These are phyloP conservation scores for Phyllosticta paracitricarpa DNA, from an alignment of 2,329 filamentous ascomycete genomes.

Conservation along the genomic window DNA sequence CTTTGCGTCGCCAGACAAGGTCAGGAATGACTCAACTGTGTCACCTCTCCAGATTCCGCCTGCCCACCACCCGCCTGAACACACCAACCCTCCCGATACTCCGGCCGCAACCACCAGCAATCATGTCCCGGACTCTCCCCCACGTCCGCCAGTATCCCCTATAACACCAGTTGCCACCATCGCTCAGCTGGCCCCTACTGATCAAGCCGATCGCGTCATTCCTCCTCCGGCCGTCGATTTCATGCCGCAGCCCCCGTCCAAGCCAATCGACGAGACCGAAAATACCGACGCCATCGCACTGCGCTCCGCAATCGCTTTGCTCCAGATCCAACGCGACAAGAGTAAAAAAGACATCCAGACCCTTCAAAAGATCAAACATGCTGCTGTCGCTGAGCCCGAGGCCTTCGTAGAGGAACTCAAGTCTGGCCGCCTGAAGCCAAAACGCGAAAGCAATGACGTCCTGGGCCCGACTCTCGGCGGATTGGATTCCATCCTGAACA, in stretches of 20 bases:
- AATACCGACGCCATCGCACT: constrained; percentile 86
- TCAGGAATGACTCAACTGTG: constrained; percentile 11
- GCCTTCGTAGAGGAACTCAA: constrained; percentile 61
- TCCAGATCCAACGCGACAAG: constrained; percentile 76
- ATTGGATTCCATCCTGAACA: constrained; percentile 19
- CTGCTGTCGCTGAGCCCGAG: constrained; percentile 60
- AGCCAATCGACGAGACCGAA: constrained; percentile 38
- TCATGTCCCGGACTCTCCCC: constrained; percentile 8
- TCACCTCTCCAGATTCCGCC: constrained; percentile 8
- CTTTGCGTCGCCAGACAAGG: constrained; percentile 16
- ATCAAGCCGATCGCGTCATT: constrained; percentile 15
- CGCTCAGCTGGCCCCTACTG: constrained; percentile 25
- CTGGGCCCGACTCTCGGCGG: constrained; percentile 29
- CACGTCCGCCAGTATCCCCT: constrained; percentile 27
- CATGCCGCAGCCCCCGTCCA: constrained; percentile 32
- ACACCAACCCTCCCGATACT: constrained; percentile 1
- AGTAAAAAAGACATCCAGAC: constrained; percentile 64
- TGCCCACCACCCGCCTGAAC: neutral
- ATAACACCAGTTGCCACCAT: constrained; percentile 28
- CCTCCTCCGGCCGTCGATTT: constrained; percentile 21
- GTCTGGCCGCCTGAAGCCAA: constrained; percentile 41
- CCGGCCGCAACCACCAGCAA: constrained; percentile 2
- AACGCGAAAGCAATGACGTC: constrained; percentile 20
- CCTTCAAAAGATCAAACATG: constrained; percentile 59
- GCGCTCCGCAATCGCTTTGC: constrained; percentile 71